Evolutionary conservation across 768 basidiomycete genomes (phyloP).

Genomic region (Suillus spraguei): DNA sequence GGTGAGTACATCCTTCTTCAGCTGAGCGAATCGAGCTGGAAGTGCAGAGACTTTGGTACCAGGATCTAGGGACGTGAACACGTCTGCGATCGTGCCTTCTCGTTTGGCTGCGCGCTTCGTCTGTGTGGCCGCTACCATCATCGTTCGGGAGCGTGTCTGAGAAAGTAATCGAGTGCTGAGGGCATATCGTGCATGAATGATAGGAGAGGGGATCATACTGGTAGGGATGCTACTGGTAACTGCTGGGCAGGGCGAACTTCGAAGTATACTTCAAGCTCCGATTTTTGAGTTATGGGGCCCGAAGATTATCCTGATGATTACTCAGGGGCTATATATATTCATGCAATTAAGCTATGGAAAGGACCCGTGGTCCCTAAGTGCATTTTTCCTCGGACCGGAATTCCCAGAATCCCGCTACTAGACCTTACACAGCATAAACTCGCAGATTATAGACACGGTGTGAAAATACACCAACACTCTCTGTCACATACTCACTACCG

Average conservation of each 20-base stretch:
- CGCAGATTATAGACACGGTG: no score
- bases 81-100: constrained; percentile 46
- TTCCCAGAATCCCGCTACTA: no score
- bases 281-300: background rate
- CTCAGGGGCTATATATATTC: background rate
- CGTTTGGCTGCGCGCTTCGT: constrained; percentile 18
- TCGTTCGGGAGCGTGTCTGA: background rate
- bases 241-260: no score
- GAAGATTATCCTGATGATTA: background rate
- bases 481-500: no score
- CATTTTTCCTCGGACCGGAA: no score
- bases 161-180: background rate
- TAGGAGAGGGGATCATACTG: background rate
- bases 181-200: background rate
- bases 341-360: no score
- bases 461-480: no score
- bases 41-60: constrained; percentile 42
- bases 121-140: background rate
- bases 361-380: no score
- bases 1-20: constrained; percentile 59
- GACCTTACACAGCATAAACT: no score
- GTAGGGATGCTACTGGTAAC: background rate
- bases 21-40: constrained; percentile 55
- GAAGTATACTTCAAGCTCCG: background rate
- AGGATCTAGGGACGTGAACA: constrained; percentile 46